These are phyloP conservation scores for Sistotremastrum suecicum DNA, from an alignment of 768 basidiomycete genomes.

Conservation along the genomic window DNA sequence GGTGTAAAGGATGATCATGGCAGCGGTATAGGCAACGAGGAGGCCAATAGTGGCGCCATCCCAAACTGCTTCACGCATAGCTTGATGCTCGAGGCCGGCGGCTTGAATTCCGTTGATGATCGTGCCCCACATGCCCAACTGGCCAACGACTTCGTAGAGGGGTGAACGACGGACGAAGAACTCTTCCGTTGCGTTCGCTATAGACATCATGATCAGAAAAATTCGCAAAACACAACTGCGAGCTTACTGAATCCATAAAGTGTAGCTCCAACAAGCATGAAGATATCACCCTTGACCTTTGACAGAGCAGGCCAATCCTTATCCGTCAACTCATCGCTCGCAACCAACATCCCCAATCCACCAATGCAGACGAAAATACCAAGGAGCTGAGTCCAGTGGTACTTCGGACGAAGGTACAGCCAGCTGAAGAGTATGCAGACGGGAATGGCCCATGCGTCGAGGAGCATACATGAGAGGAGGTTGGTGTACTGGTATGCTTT, in stretches of 20 bases:
- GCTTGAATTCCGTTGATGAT: slow-evolving; percentile 71
- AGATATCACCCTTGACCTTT: slow-evolving; percentile 68
- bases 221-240: not conserved
- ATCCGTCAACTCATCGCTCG: slow-evolving; percentile 61
- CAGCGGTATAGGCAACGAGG: slow-evolving; percentile 28
- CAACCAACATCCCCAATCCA: slow-evolving; percentile 70
- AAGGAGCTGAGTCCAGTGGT: slow-evolving; percentile 73
- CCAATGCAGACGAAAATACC: slow-evolving; percentile 60
- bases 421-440: slow-evolving; percentile 74
- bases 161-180: slow-evolving; percentile 70
- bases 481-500: slow-evolving; percentile 83
- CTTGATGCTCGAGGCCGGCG: slow-evolving; percentile 54
- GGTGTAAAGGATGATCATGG: slow-evolving; percentile 78
- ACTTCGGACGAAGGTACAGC: slow-evolving; percentile 66
- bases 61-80: slow-evolving; percentile 58
- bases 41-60: slow-evolving; percentile 36
- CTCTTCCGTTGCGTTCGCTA: slow-evolving; percentile 82
- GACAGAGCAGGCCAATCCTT: slow-evolving; percentile 56
- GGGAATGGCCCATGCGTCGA: slow-evolving; percentile 88
- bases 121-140: slow-evolving; percentile 75
- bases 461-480: slow-evolving; percentile 80
- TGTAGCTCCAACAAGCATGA: slow-evolving; percentile 78
- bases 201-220: not conserved
- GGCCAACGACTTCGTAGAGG: slow-evolving; percentile 77
- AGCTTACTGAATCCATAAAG: slow-evolving; percentile 72